These are phyloP conservation scores for Malassezia yamatoensis DNA, from an alignment of 1,284 basidiomycete genomes.

Conservation along the genomic window DNA sequence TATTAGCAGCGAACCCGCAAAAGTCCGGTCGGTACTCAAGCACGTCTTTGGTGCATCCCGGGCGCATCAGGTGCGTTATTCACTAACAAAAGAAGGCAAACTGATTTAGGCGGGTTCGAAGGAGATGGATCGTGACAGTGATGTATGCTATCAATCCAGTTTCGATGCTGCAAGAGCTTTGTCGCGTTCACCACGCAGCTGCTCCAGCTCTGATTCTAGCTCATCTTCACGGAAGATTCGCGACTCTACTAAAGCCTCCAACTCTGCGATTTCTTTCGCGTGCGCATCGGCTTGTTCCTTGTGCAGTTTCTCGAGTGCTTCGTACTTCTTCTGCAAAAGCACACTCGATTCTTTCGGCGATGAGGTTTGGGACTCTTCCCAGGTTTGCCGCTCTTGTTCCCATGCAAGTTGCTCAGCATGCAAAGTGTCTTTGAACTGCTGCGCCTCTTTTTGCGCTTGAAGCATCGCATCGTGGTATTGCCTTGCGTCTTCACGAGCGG, in stretches of 20 bases:
- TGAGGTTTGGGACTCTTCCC: slow-evolving; percentile 64
- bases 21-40: slow-evolving; percentile 4
- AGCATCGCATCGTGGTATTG: slow-evolving; percentile 52
- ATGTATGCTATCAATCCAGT: neutral
- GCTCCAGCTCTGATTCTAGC: slow-evolving; percentile 29
- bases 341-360: slow-evolving; percentile 44
- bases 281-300: slow-evolving; percentile 29
- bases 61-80: slow-evolving; percentile 2
- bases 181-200: slow-evolving; percentile 13
- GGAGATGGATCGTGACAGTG: neutral
- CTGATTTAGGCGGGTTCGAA: slow-evolving; percentile 14
- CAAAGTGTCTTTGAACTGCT: slow-evolving; percentile 64
- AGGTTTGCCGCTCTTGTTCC: slow-evolving; percentile 81
- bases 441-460: slow-evolving; percentile 18
- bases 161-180: neutral
- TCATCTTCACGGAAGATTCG: slow-evolving; percentile 38
- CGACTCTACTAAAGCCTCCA: slow-evolving; percentile 37
- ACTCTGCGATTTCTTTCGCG: slow-evolving; percentile 35
- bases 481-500: slow-evolving; percentile 51
- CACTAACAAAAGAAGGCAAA: slow-evolving; percentile 2
- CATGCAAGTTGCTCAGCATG: slow-evolving; percentile 76
- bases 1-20: slow-evolving; percentile 5
- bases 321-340: slow-evolving; percentile 47
- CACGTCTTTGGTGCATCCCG: slow-evolving; percentile 1
- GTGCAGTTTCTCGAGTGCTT: slow-evolving; percentile 35